phyloP scores from a whole-genome alignment of 2,329 filamentous ascomycete species.

The Graphilbum sp. region DNA sequence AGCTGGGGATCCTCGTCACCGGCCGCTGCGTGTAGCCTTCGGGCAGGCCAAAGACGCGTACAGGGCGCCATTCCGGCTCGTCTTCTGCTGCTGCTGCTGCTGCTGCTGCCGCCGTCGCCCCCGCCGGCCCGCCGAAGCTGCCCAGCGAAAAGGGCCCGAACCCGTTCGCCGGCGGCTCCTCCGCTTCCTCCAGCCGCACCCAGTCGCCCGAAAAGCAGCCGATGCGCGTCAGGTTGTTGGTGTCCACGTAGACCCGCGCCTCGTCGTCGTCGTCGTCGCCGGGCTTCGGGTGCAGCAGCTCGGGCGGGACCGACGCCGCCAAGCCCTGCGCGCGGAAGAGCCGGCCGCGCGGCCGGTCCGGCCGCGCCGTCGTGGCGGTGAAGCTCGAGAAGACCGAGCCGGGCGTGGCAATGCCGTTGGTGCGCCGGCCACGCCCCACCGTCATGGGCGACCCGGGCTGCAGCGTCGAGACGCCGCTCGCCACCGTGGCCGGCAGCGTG shows the following conservation, averaged over 20 bases:
- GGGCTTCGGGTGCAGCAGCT: conserved; percentile 74
- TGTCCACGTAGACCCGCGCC: conserved; percentile 78
- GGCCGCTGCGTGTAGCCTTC: conserved; percentile 51
- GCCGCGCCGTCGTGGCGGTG: conserved; percentile 66
- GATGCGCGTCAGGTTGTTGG: conserved; percentile 69
- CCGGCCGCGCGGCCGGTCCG: conserved; percentile 55
- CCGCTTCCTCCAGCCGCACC: conserved; percentile 67
- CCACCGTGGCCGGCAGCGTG: conserved; percentile 57
- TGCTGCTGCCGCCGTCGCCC: too few species aligned
- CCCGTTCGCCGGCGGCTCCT: conserved; percentile 54
- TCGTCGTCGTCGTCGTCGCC: conserved; percentile 66
- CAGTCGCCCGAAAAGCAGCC: conserved; percentile 97
- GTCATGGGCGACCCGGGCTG: conserved; percentile 71
- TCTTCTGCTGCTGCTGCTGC: conserved; percentile 38
- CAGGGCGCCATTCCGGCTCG: conserved; percentile 56
- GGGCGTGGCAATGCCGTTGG: conserved; percentile 64
- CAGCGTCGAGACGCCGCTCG: conserved; percentile 63
- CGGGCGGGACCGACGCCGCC: conserved; percentile 52
- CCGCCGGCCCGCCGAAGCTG: conserved; percentile 40
- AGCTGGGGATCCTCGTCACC: conserved; percentile 42
- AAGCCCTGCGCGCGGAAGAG: conserved; percentile 74
- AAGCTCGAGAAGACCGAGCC: conserved; percentile 82
- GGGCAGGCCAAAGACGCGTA: conserved; percentile 76
- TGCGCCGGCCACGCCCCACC: conserved; percentile 43
- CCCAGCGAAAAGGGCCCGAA: conserved; percentile 52